Evolutionary conservation across 2,329 filamentous ascomycete species (phyloP).

Genomic region (Colletotrichum liriopes): DNA sequence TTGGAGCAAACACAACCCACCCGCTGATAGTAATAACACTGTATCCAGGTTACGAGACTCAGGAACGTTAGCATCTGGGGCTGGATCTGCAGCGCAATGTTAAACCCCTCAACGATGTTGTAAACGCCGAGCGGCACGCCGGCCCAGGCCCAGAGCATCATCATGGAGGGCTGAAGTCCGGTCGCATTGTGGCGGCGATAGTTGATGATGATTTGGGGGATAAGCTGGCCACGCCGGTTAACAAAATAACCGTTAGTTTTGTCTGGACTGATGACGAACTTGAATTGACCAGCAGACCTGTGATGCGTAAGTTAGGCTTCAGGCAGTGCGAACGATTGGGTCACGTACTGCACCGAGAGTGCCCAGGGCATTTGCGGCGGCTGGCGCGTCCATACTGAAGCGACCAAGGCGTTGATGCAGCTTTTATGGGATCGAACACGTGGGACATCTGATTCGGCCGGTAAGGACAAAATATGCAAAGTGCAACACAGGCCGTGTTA

Average conservation of each 20-base stretch:
- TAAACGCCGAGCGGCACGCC: conserved; percentile 75
- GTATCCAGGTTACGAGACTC: conserved; percentile 61
- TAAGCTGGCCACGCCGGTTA: conserved; percentile 62
- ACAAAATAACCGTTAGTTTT: too few relatives aligned
- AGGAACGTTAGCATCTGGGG: conserved; percentile 60
- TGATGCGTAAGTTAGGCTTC: conserved; percentile 42
- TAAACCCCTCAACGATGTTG: conserved; percentile 60
- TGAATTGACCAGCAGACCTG: conserved; percentile 77
- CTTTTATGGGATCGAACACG: background rate
- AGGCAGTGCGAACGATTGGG: background rate
- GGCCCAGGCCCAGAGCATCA: conserved; percentile 80
- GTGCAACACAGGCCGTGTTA: background rate
- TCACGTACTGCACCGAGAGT: conserved; percentile 69
- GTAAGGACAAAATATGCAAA: background rate
- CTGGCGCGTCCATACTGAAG: conserved; percentile 65
- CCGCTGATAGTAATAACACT: conserved; percentile 60
- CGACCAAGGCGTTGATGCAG: background rate
- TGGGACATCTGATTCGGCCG: background rate
- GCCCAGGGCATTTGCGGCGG: conserved; percentile 72
- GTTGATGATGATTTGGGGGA: conserved; percentile 80
- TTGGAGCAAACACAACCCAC: conserved; percentile 48
- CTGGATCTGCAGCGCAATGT: conserved; percentile 59
- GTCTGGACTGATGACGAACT: conserved; percentile 53
- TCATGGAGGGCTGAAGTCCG: conserved; percentile 79
- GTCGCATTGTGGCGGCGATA: conserved; percentile 76